A percentile compares a stretch with the other conserved stretches of the same genome.
Conservation (phyloP, 352 stramenopile species). For the Pythium aristosporum region DNA sequence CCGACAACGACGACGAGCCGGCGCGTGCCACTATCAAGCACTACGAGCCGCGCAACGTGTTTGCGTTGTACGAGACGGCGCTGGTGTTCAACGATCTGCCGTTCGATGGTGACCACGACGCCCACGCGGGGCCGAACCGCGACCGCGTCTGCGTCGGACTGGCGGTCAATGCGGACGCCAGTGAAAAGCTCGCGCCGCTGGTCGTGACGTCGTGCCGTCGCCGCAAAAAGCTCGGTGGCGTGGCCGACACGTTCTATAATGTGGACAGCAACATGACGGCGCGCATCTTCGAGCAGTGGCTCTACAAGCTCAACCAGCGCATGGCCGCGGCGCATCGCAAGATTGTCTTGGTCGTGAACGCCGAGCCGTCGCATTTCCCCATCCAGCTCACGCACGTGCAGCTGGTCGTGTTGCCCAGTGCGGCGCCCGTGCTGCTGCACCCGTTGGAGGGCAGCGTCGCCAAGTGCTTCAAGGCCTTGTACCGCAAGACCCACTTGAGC, state of each 20-base stretch:
- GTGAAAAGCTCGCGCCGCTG: conserved; percentile 22
- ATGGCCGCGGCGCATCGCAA: conserved; percentile 16
- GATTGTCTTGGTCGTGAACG: conserved; percentile 10
- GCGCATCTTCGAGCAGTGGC: conserved; percentile 24
- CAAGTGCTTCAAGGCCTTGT: conserved; percentile 25
- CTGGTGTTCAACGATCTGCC: conserved; percentile 23
- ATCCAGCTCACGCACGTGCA: conserved; percentile 19
- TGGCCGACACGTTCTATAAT: conserved; percentile 18
- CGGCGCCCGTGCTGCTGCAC: neutral
- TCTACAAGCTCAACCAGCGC: conserved; percentile 27
- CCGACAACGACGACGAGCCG: conserved; percentile 11
- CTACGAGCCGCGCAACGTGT: conserved; percentile 18
- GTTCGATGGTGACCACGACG: neutral
- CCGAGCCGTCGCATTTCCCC: conserved; percentile 20
- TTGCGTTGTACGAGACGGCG: conserved; percentile 17
- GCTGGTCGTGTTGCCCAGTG: conserved; percentile 1
- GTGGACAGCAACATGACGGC: conserved; percentile 21
- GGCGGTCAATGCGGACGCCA: conserved; percentile 20
- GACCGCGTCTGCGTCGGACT: conserved; percentile 21
- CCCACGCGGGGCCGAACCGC: neutral
- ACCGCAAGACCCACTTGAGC: conserved; percentile 23
- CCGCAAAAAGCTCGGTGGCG: conserved; percentile 1
- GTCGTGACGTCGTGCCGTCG: conserved; percentile 18
- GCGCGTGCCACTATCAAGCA: conserved; percentile 4
- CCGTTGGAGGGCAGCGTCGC: conserved; percentile 13